phyloP scores from a whole-genome alignment of 352 stramenopile species.

The Phytophthora cactorum region DNA sequence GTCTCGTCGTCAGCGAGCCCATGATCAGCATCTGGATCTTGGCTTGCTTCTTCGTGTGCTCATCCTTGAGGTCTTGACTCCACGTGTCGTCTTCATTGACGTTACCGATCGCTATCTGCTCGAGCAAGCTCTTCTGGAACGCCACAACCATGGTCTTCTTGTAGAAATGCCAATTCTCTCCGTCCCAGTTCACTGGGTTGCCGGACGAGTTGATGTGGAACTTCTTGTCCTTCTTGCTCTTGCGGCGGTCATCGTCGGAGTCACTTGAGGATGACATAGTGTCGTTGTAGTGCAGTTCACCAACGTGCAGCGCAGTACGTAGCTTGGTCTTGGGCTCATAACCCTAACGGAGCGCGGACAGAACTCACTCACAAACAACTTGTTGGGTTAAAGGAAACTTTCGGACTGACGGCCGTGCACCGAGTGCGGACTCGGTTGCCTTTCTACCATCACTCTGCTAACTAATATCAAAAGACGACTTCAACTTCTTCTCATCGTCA shows the following conservation, averaged over 20 bases:
- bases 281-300: constrained; percentile 5
- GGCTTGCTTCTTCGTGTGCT: constrained; percentile 6
- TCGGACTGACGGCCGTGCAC: neutral
- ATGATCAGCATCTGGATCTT: constrained; percentile 19
- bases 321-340: neutral
- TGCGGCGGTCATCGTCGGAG: constrained; percentile 5
- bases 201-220: constrained; percentile 6
- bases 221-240: constrained; percentile 12
- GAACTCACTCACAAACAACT: constrained; percentile 5
- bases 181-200: constrained; percentile 14
- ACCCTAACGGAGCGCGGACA: neutral
- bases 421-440: neutral
- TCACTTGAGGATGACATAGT: constrained; percentile 17
- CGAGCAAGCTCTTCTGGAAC: constrained; percentile 7
- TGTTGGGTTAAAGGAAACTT: neutral
- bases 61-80: constrained; percentile 6
- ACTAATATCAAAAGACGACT: neutral
- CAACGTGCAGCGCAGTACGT: constrained; percentile 1
- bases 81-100: neutral
- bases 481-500: neutral
- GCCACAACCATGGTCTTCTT: constrained; percentile 9
- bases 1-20: constrained; percentile 11
- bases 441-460: neutral
- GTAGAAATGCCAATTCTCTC: constrained; percentile 19
- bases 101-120: constrained; percentile 4